Percentiles rank a stretch among this genome's conserved stretches.
Conservation (phyloP, 768 basidiomycete species). For the Suillus fuscotomentosus region DNA sequence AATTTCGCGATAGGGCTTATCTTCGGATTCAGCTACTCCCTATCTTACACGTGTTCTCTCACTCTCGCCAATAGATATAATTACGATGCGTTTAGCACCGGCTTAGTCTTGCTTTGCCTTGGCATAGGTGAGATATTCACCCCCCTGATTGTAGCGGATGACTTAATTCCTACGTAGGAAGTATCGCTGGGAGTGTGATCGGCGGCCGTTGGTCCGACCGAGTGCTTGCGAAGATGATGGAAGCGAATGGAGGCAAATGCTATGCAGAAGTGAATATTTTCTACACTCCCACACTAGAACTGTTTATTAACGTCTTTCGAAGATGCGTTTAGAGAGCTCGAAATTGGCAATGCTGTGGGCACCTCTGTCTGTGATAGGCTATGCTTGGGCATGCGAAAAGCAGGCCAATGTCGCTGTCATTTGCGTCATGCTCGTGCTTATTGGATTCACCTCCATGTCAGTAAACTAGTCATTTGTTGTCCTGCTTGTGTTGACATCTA, state of each 20-base stretch:
- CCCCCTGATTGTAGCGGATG: background rate
- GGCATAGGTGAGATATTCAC: slow-evolving; percentile 53
- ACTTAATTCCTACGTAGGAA: slow-evolving; percentile 30
- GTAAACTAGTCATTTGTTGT: slow-evolving; percentile 18
- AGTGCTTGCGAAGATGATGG: slow-evolving; percentile 41
- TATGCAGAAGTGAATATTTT: slow-evolving; percentile 59
- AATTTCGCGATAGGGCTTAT: slow-evolving; percentile 43
- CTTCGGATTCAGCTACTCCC: slow-evolving; percentile 68
- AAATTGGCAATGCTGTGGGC: slow-evolving; percentile 49
- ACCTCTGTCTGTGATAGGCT: slow-evolving; percentile 61
- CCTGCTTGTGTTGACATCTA: slow-evolving; percentile 2
- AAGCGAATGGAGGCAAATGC: slow-evolving; percentile 42
- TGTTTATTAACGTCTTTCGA: background rate
- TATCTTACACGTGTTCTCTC: slow-evolving; percentile 73
- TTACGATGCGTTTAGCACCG: slow-evolving; percentile 68
- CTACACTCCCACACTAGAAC: background rate
- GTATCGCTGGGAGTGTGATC: slow-evolving; percentile 49
- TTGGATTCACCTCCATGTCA: slow-evolving; percentile 75
- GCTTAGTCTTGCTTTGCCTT: slow-evolving; percentile 73
- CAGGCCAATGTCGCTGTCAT: slow-evolving; percentile 64
- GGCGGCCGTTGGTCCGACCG: slow-evolving; percentile 62
- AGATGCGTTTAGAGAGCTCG: slow-evolving; percentile 76
- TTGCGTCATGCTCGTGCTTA: slow-evolving; percentile 70
- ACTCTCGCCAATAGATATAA: slow-evolving; percentile 63
- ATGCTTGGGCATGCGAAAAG: slow-evolving; percentile 73